A percentile compares a stretch with the other conserved stretches of the same genome.
phyloP scores from a whole-genome alignment of 2,329 filamentous ascomycete species.

The Colletotrichum falcatum region DNA sequence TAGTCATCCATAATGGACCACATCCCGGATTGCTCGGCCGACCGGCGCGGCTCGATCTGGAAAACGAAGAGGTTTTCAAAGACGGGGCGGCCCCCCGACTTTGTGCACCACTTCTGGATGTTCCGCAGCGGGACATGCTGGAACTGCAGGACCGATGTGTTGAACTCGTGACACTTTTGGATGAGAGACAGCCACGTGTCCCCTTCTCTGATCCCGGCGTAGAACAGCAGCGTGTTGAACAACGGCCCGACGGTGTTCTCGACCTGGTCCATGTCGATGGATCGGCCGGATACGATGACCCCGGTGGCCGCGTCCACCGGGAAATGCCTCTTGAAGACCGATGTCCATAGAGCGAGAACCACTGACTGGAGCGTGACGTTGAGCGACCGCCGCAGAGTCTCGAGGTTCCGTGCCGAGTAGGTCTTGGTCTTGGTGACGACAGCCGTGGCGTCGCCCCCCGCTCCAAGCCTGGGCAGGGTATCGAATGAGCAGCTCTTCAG shows the following conservation, averaged over 20 bases:
- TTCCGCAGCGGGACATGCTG: constrained; percentile 84
- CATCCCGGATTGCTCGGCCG: constrained; percentile 47
- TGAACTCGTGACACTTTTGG: constrained; percentile 76
- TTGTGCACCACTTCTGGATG: constrained; percentile 81
- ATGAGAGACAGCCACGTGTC: constrained; percentile 72
- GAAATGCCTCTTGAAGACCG: constrained; percentile 67
- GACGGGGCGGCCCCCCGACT: constrained; percentile 62
- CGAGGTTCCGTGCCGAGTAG: constrained; percentile 52
- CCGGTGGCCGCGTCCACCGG: constrained; percentile 70
- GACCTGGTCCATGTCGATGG: constrained; percentile 73
- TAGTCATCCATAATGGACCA: constrained; percentile 68
- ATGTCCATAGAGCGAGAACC: constrained; percentile 80
- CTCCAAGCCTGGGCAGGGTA: constrained; percentile 38
- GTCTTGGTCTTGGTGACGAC: constrained; percentile 26
- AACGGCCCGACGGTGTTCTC: constrained; percentile 82
- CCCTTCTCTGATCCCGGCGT: constrained; percentile 56
- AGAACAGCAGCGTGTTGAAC: constrained; percentile 90
- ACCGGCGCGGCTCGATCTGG: constrained; percentile 60
- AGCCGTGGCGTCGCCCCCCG: constrained; percentile 25
- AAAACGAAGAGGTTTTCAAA: constrained; percentile 90
- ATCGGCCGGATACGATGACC: constrained; percentile 82
- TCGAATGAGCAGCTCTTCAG: constrained; percentile 54
- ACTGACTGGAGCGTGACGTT: constrained; percentile 84
- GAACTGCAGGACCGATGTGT: constrained; percentile 74
- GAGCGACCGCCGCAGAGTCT: constrained; percentile 66